Base-by-base conservation (phyloP, 2,329 filamentous ascomycete species). In the Colletotrichum costaricense region DNA sequence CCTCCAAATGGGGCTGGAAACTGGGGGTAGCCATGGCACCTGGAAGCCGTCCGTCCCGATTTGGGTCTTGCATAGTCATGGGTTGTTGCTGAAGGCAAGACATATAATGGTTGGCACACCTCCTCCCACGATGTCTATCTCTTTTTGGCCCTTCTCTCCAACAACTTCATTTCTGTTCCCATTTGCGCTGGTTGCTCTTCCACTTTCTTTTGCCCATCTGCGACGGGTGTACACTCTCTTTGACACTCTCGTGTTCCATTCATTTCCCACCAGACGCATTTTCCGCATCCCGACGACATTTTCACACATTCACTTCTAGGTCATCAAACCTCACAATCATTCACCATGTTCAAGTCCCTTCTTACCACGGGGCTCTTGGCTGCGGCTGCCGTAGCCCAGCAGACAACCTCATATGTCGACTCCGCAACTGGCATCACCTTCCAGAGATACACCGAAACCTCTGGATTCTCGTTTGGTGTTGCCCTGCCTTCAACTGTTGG, bases 201-300 rank as follows among this genome's bases (percentile, higher is more conserved):
- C 8, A 12, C 67, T 70, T 58, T 62, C 59, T 65, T 65, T 16
- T 73, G 60, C 71, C 71, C 59, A 62, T 70, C 71, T 66, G 71
- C n/a, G 69, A 74, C 72, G 63, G 72, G 72, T 63, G 63, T 72
- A 67, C 68, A 63, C 69, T 72, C 69, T 74, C 71, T 65, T 55
- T 8, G n/a, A 72, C 58, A 62, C 64, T 57, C 16, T 73, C 26
- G 52, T 73, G 69, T 68, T 63, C 56, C 64, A 52, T 72, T 74
- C 72, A 26, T 65, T 73, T 66, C 69, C 19, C 1, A 33, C 12
- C 19, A 49, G 8, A 49, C 42, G 42, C 49, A 14, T 30, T 38
- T 22, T 42, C n/a, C 26, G 33, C 30, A 33, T 16, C 42, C 7
- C 57, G 11, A 49, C 33, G 52, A 54, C 35, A 11, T 12, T 33